Conservation (phyloP, 176 grass and related monocot genomes). For the Hordeum vulgare region MorexV3_pseudomolecules_assembly NC_058520.1:604135390-604135889, state of each 20-base stretch:
- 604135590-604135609: conserved; percentile 3
- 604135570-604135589: not conserved
- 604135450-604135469: no score
- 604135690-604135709: not conserved
- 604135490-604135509: not conserved
- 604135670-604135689: conserved; percentile 13
- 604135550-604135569: not conserved
- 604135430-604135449: no score
- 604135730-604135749: no score
- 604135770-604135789: conserved; percentile 21
- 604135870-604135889: conserved; percentile 28
- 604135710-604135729: no score
- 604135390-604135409: no score
- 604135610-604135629: not conserved
- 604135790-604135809: not conserved
- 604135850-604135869: not conserved
- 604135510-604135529: not conserved
- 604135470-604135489: no score
- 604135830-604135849: conserved; percentile 35
- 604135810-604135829: conserved; percentile 23
- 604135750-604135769: not conserved
- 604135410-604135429: no score
- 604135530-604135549: not conserved
- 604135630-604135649: no score
- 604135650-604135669: not conserved